phyloP scores from a whole-genome alignment of 345 rosid genomes.

The Sisymbrium altissimum region DNA sequence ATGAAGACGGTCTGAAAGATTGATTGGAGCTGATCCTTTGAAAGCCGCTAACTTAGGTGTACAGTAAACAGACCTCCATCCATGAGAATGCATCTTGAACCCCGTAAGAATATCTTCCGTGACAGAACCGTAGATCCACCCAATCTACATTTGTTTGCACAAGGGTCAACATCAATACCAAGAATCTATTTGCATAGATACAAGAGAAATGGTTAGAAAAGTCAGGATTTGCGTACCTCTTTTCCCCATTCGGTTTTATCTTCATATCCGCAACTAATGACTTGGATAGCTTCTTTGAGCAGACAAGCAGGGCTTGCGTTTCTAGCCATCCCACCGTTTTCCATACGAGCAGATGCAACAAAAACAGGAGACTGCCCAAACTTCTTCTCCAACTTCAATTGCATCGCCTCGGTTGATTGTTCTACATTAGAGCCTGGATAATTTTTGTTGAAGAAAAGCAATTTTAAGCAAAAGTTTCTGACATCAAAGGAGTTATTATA shows the following conservation, averaged over 20 bases:
- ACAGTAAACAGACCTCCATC: slow-evolving; percentile 98
- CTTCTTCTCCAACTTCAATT: slow-evolving; percentile 87
- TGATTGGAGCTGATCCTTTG: slow-evolving; percentile 96
- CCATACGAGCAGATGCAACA: slow-evolving; percentile 65
- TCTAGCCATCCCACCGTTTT: slow-evolving; percentile 78
- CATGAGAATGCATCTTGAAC: slow-evolving; percentile 99
- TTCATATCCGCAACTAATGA: slow-evolving; percentile 97
- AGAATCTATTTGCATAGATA: not conserved
- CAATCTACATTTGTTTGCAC: slow-evolving; percentile 49
- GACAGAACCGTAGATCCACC: slow-evolving; percentile 97
- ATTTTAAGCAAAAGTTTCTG: slow-evolving; percentile 35
- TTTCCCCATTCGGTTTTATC: slow-evolving; percentile 99
- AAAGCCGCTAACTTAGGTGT: slow-evolving; percentile 84
- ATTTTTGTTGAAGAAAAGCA: not conserved
- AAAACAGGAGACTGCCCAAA: slow-evolving; percentile 97
- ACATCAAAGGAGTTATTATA: not conserved
- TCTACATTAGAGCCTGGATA: slow-evolving; percentile 42
- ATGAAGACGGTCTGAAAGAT: slow-evolving; percentile 92
- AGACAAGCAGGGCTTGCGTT: slow-evolving; percentile 75
- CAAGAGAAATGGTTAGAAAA: not conserved
- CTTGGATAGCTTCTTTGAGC: slow-evolving; percentile 96
- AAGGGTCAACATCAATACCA: slow-evolving; percentile 4
- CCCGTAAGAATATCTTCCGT: slow-evolving; percentile 96
- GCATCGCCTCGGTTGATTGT: slow-evolving; percentile 56
- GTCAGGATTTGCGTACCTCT: slow-evolving; percentile 54